Conservation (phyloP, 352 stramenopile species). For the Phytophthora parvispora region DNA sequence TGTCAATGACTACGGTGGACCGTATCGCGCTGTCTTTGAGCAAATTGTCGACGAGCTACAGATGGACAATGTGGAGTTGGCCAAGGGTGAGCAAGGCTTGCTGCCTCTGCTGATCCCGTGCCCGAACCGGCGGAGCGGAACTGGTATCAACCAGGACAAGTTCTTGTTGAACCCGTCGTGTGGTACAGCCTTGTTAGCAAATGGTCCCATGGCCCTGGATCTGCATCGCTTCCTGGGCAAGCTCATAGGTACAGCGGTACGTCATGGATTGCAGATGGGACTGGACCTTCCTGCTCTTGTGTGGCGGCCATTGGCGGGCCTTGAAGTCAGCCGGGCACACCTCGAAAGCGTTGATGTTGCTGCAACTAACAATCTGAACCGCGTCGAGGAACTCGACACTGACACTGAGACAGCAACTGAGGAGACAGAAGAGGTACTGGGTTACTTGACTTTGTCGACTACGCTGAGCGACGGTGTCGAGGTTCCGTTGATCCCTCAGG, state of each 20-base stretch:
- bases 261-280: slow-evolving; percentile 97
- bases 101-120: slow-evolving; percentile 91
- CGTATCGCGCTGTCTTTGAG: slow-evolving; percentile 98
- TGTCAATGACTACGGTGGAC: slow-evolving; percentile 99
- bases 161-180: slow-evolving; percentile 92
- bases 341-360: slow-evolving; percentile 87
- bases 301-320: slow-evolving; percentile 86
- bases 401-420: slow-evolving; percentile 30
- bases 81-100: slow-evolving; percentile 88
- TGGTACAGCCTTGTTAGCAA: slow-evolving; percentile 82
- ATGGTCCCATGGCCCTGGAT: slow-evolving; percentile 93
- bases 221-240: slow-evolving; percentile 97
- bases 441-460: slow-evolving; percentile 83
- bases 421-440: slow-evolving; percentile 62
- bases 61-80: slow-evolving; percentile 90
- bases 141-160: slow-evolving; percentile 94
- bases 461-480: slow-evolving; percentile 86
- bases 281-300: slow-evolving; percentile 90
- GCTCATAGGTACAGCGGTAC: slow-evolving; percentile 96
- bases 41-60: slow-evolving; percentile 97
- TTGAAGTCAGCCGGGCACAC: slow-evolving; percentile 81
- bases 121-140: slow-evolving; percentile 87
- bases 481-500: slow-evolving; percentile 70
- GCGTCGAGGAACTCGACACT: slow-evolving; percentile 65
- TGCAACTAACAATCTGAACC: slow-evolving; percentile 69